These are phyloP conservation scores for Hypericum perforatum DNA, from an alignment of 345 rosid genomes.

Conservation along the genomic window DNA sequence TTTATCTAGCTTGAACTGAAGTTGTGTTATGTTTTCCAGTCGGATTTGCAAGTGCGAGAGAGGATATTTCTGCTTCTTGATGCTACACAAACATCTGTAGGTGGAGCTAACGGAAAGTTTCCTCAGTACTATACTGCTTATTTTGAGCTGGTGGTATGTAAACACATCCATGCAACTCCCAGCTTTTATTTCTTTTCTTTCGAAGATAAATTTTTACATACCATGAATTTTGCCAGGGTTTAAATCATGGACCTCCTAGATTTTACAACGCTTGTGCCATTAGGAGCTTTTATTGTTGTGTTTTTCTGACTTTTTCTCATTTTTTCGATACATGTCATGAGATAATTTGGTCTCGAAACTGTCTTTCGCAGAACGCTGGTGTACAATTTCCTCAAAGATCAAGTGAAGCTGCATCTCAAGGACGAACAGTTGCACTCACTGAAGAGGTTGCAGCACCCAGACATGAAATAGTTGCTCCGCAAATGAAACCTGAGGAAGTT, in stretches of 20 bases:
- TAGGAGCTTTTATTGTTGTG: too few species aligned
- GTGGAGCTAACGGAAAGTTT: constrained; percentile 81
- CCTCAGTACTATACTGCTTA: constrained; percentile 82
- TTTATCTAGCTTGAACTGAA: constrained; percentile 9
- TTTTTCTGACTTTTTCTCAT: too few species aligned
- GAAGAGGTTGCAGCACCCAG: constrained; percentile 51
- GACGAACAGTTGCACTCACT: constrained; percentile 33
- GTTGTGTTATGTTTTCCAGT: constrained; percentile 28
- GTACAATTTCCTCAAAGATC: constrained; percentile 72
- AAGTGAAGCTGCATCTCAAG: constrained; percentile 22
- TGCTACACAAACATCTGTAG: constrained; percentile 92
- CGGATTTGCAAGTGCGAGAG: constrained; percentile 76
- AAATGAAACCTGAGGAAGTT: constrained; percentile 34
- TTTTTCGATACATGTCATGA: too few species aligned
- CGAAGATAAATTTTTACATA: too few species aligned
- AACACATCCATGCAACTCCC: not conserved
- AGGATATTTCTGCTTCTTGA: constrained; percentile 90
- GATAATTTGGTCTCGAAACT: constrained; percentile 5
- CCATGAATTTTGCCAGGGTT: too few species aligned
- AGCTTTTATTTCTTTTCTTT: too few species aligned
- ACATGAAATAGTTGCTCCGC: constrained; percentile 33
- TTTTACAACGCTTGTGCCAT: too few species aligned
- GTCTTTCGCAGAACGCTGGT: constrained; percentile 56
- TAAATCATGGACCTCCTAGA: too few species aligned
- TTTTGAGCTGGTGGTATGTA: constrained; percentile 85